These are phyloP conservation scores for Clonostachys sp. DNA, from an alignment of 2,329 filamentous ascomycete species.

Conservation along the genomic window DNA sequence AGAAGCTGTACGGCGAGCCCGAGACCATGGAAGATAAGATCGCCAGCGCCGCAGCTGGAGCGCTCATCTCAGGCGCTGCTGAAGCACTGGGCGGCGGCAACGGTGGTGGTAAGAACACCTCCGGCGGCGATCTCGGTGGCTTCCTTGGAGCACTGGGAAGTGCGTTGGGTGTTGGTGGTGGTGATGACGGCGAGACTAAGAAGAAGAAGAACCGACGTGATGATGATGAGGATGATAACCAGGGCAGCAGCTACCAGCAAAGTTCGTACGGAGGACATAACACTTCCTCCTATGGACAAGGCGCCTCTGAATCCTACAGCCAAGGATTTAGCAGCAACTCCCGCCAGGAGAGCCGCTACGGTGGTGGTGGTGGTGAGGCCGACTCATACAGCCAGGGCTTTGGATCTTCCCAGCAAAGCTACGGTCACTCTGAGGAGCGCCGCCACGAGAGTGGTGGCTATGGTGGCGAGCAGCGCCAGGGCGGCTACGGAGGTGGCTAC, in stretches of 20 bases:
- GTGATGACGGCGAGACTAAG: constrained; percentile 52
- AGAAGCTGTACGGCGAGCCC: constrained; percentile 53
- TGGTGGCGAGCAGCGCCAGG: constrained; percentile 4
- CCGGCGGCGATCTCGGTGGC: constrained; percentile 58
- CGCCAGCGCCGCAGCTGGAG: constrained; percentile 48
- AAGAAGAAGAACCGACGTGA: constrained; percentile 47
- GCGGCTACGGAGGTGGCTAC: constrained; percentile 1
- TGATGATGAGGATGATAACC: constrained; percentile 57
- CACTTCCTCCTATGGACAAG: constrained; percentile 2
- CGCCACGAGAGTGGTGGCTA: background rate
- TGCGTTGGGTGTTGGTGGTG: constrained; percentile 48
- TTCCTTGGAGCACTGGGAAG: constrained; percentile 68
- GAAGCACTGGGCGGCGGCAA: constrained; percentile 29
- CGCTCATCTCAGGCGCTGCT: constrained; percentile 53
- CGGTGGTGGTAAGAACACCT: constrained; percentile 34
- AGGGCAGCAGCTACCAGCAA: constrained; percentile 10
- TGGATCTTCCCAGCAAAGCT: background rate
- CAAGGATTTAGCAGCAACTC: constrained; percentile 3
- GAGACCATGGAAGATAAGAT: constrained; percentile 52
- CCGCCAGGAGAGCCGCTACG: constrained; percentile 13
- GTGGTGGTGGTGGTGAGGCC: constrained; percentile 9
- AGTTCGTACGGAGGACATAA: constrained; percentile 6
- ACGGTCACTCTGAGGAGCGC: background rate
- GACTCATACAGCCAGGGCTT: constrained; percentile 4
- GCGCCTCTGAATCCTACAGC: constrained; percentile 2